Evolutionary conservation across 2,329 filamentous ascomycete genomes (phyloP), one percentile per base, ranked within the genome.

Genomic region (Alternaria gaisen): DNA sequence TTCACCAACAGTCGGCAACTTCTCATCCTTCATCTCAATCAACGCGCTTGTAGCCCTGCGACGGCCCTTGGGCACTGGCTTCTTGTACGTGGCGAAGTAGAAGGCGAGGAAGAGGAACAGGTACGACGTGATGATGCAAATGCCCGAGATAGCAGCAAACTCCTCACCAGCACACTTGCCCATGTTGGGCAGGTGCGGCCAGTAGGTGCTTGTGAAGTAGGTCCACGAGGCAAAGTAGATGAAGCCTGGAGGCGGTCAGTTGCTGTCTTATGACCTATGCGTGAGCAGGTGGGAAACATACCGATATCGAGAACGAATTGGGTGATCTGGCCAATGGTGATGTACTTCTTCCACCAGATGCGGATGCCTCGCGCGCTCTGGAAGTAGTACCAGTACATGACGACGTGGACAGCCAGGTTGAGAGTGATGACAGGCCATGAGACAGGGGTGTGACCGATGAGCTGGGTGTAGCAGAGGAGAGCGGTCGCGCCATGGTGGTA

Each of bases 341-440:
- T 96, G 91, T 94, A 98, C 84, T 97, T 93, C 91, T 98, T 98
- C 94, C 94, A 98, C 94, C 94, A 97, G 83, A 97, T 95, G 76
- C 90, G 90, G 81, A 98, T 88, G 71, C 95, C 95, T 72, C 94
- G 93, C 56, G 94, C 94, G 77, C 92, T 94, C 87, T 98, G 94
- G 90, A 98, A 98, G 88, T 98, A 98, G 89, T 98, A 98, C 94
- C 94, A 97, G 90, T 98, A 98, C 94, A 98, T 98, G 79, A 97
- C 91, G 60, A 98, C 94, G 83, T 98, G 94, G 56, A 98, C 94
- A 66, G 88, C 88, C 77, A 98, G 83, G 87, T 98, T 98, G 73
- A 98, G 88, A 55, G 88, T 90, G 79, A 98, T 98, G 65, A 91
- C 90, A 57, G 97, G 92, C 94, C 94, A 98, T 63, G 94, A 97